These are phyloP conservation scores for Chloris gayana DNA, from an alignment of 176 grass and related monocot species.

Conservation along the genomic window DNA sequence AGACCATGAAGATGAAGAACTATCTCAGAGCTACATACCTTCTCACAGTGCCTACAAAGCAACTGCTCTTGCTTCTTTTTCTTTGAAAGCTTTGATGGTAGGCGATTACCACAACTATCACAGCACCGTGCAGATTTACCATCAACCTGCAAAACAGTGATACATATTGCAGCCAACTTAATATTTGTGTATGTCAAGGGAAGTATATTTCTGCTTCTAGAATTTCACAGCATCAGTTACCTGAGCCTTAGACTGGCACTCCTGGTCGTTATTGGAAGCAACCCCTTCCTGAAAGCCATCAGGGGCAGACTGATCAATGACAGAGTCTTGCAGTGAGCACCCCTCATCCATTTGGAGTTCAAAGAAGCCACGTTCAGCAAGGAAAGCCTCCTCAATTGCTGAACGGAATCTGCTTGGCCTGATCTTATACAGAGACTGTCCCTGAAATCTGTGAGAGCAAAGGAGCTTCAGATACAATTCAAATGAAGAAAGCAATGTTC, in stretches of 20 bases:
- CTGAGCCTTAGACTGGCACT: conserved; percentile 65
- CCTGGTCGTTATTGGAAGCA: conserved; percentile 70
- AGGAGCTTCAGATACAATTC: conserved; percentile 16
- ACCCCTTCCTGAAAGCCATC: conserved; percentile 48
- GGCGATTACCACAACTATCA: conserved; percentile 59
- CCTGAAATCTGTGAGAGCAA: conserved; percentile 70
- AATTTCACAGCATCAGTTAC: conserved; percentile 27
- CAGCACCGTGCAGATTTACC: conserved; percentile 51
- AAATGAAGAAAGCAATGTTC: not conserved
- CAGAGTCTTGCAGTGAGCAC: conserved; percentile 42
- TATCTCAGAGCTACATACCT: conserved; percentile 40
- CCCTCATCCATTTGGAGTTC: conserved; percentile 42
- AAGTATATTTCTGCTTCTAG: not conserved
- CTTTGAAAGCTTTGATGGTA: conserved; percentile 61
- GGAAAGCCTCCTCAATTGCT: conserved; percentile 92
- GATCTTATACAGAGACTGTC: conserved; percentile 64
- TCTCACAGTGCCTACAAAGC: conserved; percentile 73
- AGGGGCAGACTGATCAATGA: conserved; percentile 40
- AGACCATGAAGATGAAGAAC: not conserved
- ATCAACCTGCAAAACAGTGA: conserved; percentile 40
- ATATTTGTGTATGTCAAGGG: conserved; percentile 13
- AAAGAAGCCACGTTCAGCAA: conserved; percentile 74
- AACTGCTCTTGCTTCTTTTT: conserved; percentile 63
- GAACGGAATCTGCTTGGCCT: conserved; percentile 64
- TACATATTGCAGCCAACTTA: conserved; percentile 21